Percentiles rank a stretch among this genome's conserved stretches.
Evolutionary conservation across 1,139 yeast genomes (phyloP).

Genomic region (Scheffersomyces insectosa): DNA sequence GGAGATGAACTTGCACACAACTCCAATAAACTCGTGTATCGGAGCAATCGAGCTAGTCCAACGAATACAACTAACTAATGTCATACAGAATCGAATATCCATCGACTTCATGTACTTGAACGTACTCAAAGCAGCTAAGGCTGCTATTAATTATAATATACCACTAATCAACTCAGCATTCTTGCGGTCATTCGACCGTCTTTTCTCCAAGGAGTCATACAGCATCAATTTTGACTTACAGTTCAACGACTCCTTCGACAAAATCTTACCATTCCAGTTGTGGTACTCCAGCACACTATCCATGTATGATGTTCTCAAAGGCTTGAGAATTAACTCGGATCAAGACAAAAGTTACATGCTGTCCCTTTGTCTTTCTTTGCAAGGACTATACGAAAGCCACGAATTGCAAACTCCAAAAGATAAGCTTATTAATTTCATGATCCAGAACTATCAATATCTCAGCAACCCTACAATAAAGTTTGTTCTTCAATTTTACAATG

Average conservation of each 20-base stretch:
- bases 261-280: constrained; percentile 42
- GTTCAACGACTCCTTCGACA: constrained; percentile 16
- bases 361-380: constrained; percentile 39
- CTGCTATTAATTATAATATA: constrained; percentile 26
- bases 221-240: constrained; percentile 15
- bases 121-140: constrained; percentile 27
- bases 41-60: constrained; percentile 48
- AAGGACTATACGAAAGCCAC: constrained; percentile 32
- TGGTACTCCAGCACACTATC: constrained; percentile 51
- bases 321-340: constrained; percentile 23
- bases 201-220: constrained; percentile 30
- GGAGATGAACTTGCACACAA: constrained; percentile 4
- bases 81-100: constrained; percentile 13
- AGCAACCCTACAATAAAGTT: constrained; percentile 37
- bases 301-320: constrained; percentile 35
- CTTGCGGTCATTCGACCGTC: constrained; percentile 34
- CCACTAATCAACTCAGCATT: constrained; percentile 33
- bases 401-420: constrained; percentile 49
- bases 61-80: constrained; percentile 18
- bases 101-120: constrained; percentile 21
- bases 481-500: constrained; percentile 48
- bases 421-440: constrained; percentile 43
- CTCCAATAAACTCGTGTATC: constrained; percentile 37
- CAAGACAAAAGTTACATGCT: constrained; percentile 37
- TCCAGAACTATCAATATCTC: constrained; percentile 37